These are phyloP conservation scores for Cenchrus purpureus DNA, from an alignment of 176 grass and related monocot species.

Conservation along the genomic window DNA sequence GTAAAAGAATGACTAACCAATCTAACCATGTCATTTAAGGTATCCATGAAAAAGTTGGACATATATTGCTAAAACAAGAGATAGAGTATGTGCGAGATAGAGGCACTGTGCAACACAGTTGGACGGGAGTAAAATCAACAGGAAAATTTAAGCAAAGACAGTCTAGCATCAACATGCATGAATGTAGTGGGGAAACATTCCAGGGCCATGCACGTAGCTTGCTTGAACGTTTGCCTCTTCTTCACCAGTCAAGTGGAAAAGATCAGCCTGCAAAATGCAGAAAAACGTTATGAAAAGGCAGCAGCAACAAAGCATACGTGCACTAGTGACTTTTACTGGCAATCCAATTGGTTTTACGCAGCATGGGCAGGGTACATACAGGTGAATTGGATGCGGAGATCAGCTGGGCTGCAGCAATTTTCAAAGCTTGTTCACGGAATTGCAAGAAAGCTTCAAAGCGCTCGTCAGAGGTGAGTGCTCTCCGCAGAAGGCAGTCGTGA, in stretches of 20 bases:
- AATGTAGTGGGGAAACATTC: background rate
- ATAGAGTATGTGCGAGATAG: background rate
- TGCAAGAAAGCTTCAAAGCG: slow-evolving; percentile 1
- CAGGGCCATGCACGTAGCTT: background rate
- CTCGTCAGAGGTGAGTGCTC: background rate
- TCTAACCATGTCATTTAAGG: background rate
- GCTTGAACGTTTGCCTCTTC: background rate
- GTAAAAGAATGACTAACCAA: too few species aligned
- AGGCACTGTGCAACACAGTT: background rate
- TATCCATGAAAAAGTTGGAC: background rate
- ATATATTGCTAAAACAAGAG: background rate
- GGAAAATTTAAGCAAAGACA: background rate
- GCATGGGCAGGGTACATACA: background rate
- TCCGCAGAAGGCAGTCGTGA: background rate
- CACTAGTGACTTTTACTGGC: background rate
- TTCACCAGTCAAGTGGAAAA: background rate
- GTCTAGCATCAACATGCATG: background rate
- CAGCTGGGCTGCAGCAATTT: background rate
- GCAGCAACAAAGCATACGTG: background rate
- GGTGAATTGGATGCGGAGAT: background rate
- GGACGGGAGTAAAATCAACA: background rate
- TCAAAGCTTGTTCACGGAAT: background rate
- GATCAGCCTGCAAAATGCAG: slow-evolving; percentile 2
- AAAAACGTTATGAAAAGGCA: background rate
- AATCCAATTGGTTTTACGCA: background rate